Conservation (phyloP, 2,329 filamentous ascomycete species). For the Cytospora paraplurivora region DNA sequence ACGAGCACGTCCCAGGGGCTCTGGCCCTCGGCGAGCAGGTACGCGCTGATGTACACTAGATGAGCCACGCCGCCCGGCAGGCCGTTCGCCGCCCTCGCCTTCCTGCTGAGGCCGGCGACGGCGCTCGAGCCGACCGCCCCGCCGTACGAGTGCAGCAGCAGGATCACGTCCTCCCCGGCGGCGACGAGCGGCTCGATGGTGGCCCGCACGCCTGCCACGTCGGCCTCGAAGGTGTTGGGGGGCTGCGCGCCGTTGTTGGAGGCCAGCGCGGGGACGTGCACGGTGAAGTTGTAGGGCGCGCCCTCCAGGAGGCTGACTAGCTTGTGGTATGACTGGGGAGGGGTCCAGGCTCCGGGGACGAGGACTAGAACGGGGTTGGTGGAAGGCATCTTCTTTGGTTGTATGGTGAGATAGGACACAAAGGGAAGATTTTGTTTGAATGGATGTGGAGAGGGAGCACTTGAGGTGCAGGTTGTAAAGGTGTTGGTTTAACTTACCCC, state of each 20-base stretch:
- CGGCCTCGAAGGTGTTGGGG: constrained; percentile 11
- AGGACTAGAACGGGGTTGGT: constrained; percentile 1
- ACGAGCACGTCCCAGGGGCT: constrained; percentile 17
- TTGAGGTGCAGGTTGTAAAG: no score
- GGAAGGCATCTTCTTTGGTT: neutral
- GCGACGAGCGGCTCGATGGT: constrained; percentile 4
- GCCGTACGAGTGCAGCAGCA: constrained; percentile 16
- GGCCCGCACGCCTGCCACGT: constrained; percentile 5
- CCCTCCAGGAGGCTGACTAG: neutral
- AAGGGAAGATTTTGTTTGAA: no score
- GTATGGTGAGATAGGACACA: no score
- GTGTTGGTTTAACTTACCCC: no score
- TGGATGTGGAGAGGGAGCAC: no score
- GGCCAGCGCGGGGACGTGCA: neutral
- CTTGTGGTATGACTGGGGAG: constrained; percentile 16
- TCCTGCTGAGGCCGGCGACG: constrained; percentile 1
- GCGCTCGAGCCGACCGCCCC: constrained; percentile 10
- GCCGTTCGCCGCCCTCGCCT: neutral
- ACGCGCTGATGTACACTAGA: constrained; percentile 14
- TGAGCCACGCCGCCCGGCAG: constrained; percentile 8
- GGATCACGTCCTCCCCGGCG: neutral
- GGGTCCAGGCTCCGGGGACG: constrained; percentile 16
- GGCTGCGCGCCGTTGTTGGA: constrained; percentile 11
- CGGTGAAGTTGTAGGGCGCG: constrained; percentile 3
- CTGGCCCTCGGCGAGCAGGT: constrained; percentile 11